phyloP scores from a whole-genome alignment of 306 rosid species.

The Cyclanthera cordifolia region DNA sequence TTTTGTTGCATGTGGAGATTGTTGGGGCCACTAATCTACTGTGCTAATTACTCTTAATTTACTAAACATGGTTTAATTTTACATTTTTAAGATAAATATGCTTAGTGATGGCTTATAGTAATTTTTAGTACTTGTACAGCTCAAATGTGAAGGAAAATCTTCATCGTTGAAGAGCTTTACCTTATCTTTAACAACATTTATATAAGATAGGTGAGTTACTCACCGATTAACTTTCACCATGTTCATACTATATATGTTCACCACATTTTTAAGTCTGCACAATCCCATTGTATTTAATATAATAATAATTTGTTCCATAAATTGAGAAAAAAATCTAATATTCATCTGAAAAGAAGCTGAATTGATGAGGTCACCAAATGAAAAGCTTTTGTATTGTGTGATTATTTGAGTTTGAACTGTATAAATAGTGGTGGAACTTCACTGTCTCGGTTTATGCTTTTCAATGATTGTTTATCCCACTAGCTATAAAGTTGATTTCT shows the following conservation, averaged over 20 bases:
- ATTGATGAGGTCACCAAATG: background rate
- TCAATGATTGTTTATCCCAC: background rate
- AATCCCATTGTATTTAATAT: too few species aligned
- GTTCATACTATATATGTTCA: too few species aligned
- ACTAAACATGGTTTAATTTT: background rate
- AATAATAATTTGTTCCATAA: too few species aligned
- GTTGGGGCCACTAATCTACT: too few species aligned
- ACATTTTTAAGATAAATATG: background rate
- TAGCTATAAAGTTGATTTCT: background rate
- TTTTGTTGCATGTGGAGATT: background rate
- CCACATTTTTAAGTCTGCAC: too few species aligned
- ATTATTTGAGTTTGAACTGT: background rate
- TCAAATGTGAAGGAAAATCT: background rate
- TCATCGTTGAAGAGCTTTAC: too few species aligned
- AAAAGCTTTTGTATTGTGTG: background rate
- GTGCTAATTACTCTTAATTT: background rate
- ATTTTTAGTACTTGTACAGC: background rate
- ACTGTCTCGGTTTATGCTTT: background rate
- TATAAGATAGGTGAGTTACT: too few species aligned
- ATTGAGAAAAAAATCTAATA: too few species aligned
- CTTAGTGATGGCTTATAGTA: background rate
- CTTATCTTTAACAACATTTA: too few species aligned
- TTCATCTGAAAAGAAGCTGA: background rate
- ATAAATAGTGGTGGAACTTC: background rate
- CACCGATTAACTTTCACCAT: too few species aligned